Evolutionary conservation across 192 early-diverging fungal species (phyloP).

Genomic region (Cetraspora pellucida): DNA sequence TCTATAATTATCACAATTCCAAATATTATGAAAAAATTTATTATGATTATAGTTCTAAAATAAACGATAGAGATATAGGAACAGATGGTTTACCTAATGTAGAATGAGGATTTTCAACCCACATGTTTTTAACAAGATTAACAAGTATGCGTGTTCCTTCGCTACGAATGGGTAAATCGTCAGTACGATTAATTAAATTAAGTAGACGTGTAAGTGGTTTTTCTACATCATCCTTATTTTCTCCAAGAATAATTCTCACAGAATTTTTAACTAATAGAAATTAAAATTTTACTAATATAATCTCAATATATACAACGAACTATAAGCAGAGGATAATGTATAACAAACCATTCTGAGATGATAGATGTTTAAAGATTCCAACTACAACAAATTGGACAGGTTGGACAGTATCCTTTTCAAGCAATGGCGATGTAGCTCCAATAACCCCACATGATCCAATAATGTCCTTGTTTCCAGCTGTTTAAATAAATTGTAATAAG

Average conservation of each 20-base stretch:
- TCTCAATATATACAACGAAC: too few relatives aligned
- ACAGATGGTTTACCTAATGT: neutral
- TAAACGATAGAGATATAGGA: neutral
- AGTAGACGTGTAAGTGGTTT: conserved; percentile 38
- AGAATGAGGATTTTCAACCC: conserved; percentile 39
- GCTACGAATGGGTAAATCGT: conserved; percentile 55
- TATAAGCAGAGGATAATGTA: conserved; percentile 6
- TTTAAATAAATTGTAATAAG: neutral
- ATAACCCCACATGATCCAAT: conserved; percentile 57
- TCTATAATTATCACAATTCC: conserved; percentile 13
- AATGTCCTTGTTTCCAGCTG: conserved; percentile 49
- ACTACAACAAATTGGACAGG: conserved; percentile 56
- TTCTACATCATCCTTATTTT: neutral
- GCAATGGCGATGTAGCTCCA: conserved; percentile 42
- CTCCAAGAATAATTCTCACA: conserved; percentile 15
- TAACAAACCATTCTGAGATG: conserved; percentile 44
- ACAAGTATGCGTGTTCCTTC: conserved; percentile 57
- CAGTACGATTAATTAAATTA: conserved; percentile 49
- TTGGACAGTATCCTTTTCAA: conserved; percentile 57
- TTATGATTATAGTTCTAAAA: neutral
- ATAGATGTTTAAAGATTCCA: conserved; percentile 58
- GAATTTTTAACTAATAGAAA: conserved; percentile 25
- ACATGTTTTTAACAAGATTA: conserved; percentile 54
- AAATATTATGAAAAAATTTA: neutral
- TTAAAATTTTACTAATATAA: neutral